Evolutionary conservation across 805 yeast species (phyloP).

Genomic region (Huiozyma naganishii): DNA sequence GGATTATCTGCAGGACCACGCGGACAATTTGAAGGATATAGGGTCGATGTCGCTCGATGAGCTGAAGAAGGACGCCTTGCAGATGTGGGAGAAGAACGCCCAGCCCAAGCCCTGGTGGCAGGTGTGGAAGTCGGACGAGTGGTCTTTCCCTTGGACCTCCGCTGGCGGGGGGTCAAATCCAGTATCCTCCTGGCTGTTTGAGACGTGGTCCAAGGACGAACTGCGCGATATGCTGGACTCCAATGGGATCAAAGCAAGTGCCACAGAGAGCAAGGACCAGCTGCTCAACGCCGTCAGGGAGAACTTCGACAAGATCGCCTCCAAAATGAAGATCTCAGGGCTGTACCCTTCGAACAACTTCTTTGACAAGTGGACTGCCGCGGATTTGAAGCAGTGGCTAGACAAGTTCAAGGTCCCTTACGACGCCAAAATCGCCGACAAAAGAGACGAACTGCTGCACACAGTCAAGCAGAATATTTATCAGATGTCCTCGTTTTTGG

Average conservation of each 20-base stretch:
- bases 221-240: constrained; percentile 40
- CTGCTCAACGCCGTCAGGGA: constrained; percentile 37
- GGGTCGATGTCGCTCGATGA: constrained; percentile 14
- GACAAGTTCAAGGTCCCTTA: constrained; percentile 32
- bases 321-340: constrained; percentile 31
- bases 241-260: constrained; percentile 30
- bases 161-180: not conserved
- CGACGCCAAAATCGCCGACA: constrained; percentile 17
- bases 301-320: constrained; percentile 32
- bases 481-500: constrained; percentile 31
- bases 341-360: constrained; percentile 42
- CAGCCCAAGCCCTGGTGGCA: constrained; percentile 25
- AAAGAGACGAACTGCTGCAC: constrained; percentile 24
- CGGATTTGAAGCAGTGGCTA: constrained; percentile 43
- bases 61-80: constrained; percentile 16
- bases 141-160: constrained; percentile 2
- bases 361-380: constrained; percentile 29
- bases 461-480: constrained; percentile 33
- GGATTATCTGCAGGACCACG: constrained; percentile 28
- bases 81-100: constrained; percentile 13
- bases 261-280: constrained; percentile 34
- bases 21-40: constrained; percentile 11
- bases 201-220: constrained; percentile 43
- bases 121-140: constrained; percentile 14
- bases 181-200: constrained; percentile 37